These are phyloP conservation scores for Protomyces inundatus DNA, from an alignment of 1,139 yeast genomes.

Conservation along the genomic window DNA sequence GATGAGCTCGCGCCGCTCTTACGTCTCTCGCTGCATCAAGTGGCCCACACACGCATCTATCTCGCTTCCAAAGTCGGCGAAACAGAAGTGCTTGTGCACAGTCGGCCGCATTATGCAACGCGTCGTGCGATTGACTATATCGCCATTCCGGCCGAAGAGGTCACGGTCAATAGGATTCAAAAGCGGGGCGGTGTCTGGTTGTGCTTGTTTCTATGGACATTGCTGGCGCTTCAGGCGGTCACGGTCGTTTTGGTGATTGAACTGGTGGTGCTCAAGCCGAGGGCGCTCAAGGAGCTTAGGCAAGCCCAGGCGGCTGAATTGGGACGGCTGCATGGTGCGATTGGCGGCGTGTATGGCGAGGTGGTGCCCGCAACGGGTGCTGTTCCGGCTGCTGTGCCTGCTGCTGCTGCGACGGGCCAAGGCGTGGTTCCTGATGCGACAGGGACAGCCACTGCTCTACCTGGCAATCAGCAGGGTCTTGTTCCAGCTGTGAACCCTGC, in stretches of 20 bases:
- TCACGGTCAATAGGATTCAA: neutral
- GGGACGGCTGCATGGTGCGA: neutral
- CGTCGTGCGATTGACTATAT: conserved; percentile 10
- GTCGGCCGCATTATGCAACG: conserved; percentile 16
- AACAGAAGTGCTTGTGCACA: conserved; percentile 14
- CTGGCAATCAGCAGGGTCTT: neutral
- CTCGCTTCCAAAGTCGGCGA: conserved; percentile 14
- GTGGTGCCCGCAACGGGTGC: neutral
- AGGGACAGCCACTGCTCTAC: neutral
- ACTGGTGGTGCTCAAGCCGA: neutral
- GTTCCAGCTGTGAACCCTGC: neutral
- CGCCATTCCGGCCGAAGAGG: conserved; percentile 10
- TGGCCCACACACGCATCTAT: conserved; percentile 13
- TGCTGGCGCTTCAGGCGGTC: neutral
- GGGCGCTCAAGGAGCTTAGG: neutral
- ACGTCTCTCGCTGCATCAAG: neutral
- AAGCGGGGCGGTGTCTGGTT: conserved; percentile 3
- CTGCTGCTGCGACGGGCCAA: neutral
- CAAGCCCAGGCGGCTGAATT: neutral
- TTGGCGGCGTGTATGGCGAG: neutral
- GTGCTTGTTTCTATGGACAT: conserved; percentile 1
- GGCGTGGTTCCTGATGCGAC: neutral
- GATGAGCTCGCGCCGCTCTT: conserved; percentile 11
- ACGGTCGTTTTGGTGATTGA: neutral
- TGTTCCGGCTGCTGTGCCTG: neutral